Conservation (phyloP, 495 filamentous ascomycete genomes). For the Lophiostoma macrostomum region DNA sequence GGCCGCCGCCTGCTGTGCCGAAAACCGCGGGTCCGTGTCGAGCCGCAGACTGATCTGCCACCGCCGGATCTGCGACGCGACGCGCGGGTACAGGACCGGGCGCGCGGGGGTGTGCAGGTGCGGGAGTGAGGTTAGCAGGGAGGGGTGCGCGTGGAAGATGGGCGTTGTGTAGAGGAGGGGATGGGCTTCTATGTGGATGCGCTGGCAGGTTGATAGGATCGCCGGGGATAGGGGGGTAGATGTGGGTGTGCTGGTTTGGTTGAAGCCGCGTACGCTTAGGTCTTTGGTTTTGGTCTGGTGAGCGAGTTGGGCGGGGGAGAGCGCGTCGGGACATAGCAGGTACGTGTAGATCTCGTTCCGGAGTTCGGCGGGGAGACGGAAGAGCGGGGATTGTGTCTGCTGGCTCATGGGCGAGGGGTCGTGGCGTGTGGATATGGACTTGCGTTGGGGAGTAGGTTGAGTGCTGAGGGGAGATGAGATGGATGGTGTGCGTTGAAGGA, state of each 20-base stretch:
- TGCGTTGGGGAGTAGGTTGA: neutral
- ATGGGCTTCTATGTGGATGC: constrained; percentile 44
- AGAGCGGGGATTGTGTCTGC: constrained; percentile 33
- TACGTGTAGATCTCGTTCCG: constrained; percentile 50
- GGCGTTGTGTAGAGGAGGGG: constrained; percentile 51
- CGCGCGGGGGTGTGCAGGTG: constrained; percentile 37
- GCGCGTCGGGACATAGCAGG: constrained; percentile 39
- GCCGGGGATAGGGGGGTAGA: constrained; percentile 35
- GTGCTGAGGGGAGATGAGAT: neutral
- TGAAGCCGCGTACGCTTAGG: constrained; percentile 1
- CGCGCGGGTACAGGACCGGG: constrained; percentile 37
- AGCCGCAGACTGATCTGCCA: constrained; percentile 48
- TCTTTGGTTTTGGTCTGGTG: neutral
- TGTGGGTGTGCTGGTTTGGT: constrained; percentile 4
- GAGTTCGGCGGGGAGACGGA: constrained; percentile 50
- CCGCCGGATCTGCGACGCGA: constrained; percentile 42
- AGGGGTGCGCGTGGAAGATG: constrained; percentile 52
- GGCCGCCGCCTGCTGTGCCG: constrained; percentile 29
- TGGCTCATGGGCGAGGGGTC: neutral
- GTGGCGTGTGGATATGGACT: neutral
- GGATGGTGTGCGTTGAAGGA: constrained; percentile 1
- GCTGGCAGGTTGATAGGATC: constrained; percentile 45
- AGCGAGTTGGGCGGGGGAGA: neutral
- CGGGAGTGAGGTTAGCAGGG: constrained; percentile 47
- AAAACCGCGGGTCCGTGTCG: constrained; percentile 47